These are phyloP conservation scores for Clonostachys solani DNA, from an alignment of 2,329 filamentous ascomycete species.

Conservation along the genomic window DNA sequence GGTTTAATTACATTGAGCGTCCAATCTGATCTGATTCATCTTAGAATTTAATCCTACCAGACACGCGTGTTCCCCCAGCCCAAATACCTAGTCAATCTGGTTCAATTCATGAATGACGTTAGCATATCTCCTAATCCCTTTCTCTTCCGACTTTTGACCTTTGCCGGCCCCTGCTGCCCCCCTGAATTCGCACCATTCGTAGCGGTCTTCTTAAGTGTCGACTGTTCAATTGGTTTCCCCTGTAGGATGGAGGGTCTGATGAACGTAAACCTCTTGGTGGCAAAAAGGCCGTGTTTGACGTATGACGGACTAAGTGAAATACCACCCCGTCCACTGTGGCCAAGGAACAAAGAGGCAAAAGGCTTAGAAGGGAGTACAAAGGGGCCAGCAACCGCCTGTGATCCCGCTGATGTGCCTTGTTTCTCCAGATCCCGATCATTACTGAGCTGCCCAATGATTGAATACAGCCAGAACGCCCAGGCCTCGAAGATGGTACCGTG, in stretches of 20 bases:
- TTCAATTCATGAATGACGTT: no score
- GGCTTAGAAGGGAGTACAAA: conserved; percentile 32
- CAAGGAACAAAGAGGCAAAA: conserved; percentile 28
- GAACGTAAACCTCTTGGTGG: conserved; percentile 25
- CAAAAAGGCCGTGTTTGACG: conserved; percentile 25
- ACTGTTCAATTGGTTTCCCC: background rate
- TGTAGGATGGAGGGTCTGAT: conserved; percentile 4
- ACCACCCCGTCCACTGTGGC: conserved; percentile 26
- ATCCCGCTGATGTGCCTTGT: conserved; percentile 8
- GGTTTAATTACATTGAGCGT: no score
- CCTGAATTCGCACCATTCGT: no score
- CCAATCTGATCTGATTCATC: no score
- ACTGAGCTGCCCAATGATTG: conserved; percentile 30
- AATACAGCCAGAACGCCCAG: conserved; percentile 36
- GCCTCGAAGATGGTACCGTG: conserved; percentile 28
- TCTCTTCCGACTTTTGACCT: no score
- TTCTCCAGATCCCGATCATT: conserved; percentile 24
- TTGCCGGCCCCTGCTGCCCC: no score
- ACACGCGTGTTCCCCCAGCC: no score
- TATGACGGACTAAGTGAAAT: conserved; percentile 27
- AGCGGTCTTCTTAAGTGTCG: no score
- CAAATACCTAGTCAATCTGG: no score
- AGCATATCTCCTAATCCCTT: no score
- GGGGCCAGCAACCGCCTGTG: conserved; percentile 24
- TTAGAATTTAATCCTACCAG: no score